A percentile compares a stretch with the other conserved stretches of the same genome.
phyloP scores from a whole-genome alignment of 176 grass and related monocot species.

The Cenchrus americanus region DNA sequence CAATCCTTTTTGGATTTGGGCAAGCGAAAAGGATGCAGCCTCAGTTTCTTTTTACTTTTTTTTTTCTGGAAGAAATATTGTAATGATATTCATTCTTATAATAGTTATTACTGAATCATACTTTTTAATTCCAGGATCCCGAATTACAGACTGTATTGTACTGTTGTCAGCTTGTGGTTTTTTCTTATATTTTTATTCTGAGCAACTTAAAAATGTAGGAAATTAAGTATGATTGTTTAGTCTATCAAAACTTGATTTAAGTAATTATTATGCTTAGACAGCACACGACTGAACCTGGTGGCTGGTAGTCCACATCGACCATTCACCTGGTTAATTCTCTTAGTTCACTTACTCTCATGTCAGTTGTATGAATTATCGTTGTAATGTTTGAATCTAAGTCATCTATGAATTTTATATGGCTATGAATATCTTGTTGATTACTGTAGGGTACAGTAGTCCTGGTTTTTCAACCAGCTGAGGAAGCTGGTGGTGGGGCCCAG shows the following conservation, averaged over 20 bases:
- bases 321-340: not conserved
- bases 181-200: slow-evolving; percentile 7
- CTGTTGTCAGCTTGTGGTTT: not conserved
- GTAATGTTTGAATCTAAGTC: not conserved
- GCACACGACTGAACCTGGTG: not conserved
- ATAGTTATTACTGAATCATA: not conserved
- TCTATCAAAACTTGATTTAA: not conserved
- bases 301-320: not conserved
- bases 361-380: slow-evolving; percentile 8
- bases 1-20: slow-evolving; percentile 8
- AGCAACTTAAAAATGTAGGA: not conserved
- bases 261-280: slow-evolving; percentile 13
- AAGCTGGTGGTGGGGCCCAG: slow-evolving; percentile 78
- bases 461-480: slow-evolving; percentile 92
- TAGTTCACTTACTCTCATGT: slow-evolving; percentile 1
- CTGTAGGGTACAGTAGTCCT: slow-evolving; percentile 77
- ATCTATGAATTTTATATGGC: not conserved
- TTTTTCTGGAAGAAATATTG: not conserved
- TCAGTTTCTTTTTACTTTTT: not conserved
- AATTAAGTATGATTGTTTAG: not conserved
- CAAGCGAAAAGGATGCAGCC: not conserved
- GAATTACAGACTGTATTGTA: not conserved
- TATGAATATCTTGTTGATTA: slow-evolving; percentile 26
- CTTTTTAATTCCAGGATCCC: not conserved
- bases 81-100: not conserved